Conservation (phyloP, 108 stramenopile species). For the Nitzschia sp. region DNA sequence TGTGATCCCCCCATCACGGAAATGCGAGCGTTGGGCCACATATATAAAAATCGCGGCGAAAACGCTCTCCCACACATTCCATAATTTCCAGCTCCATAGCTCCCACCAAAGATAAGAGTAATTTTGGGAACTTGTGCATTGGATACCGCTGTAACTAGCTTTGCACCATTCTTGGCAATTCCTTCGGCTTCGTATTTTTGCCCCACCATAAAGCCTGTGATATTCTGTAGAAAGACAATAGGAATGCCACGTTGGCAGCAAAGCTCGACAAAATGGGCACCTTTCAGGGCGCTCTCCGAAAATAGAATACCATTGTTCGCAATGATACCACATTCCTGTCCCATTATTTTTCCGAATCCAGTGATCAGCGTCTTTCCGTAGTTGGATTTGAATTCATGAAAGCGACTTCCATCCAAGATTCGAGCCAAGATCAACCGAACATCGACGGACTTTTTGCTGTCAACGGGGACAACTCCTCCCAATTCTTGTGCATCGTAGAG, state of each 20-base stretch:
- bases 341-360: slow-evolving; percentile 94
- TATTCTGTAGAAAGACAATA: slow-evolving; percentile 95
- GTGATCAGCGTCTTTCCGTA: slow-evolving; percentile 96
- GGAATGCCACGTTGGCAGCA: slow-evolving; percentile 97
- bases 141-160: slow-evolving; percentile 94
- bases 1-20: slow-evolving; percentile 98
- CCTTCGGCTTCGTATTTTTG: slow-evolving; percentile 94
- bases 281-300: slow-evolving; percentile 92
- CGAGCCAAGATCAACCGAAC: slow-evolving; percentile 92
- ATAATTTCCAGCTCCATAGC: slow-evolving; percentile 47
- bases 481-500: slow-evolving; percentile 87
- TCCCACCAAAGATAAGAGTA: slow-evolving; percentile 93
- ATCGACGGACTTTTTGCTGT: slow-evolving; percentile 95
- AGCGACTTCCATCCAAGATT: slow-evolving; percentile 93
- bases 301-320: slow-evolving; percentile 99
- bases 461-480: slow-evolving; percentile 87
- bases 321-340: slow-evolving; percentile 92
- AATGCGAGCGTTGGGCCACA: slow-evolving; percentile 98
- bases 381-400: slow-evolving; percentile 96
- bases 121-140: slow-evolving; percentile 97
- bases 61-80: slow-evolving; percentile 91
- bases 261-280: slow-evolving; percentile 96
- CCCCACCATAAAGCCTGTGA: slow-evolving; percentile 99
- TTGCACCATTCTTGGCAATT: slow-evolving; percentile 96
- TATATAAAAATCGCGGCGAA: slow-evolving; percentile 93